A percentile compares a stretch with the other conserved stretches of the same genome.
Conservation (phyloP, 192 early-diverging fungal species). For the Coemansia sp. region DNA sequence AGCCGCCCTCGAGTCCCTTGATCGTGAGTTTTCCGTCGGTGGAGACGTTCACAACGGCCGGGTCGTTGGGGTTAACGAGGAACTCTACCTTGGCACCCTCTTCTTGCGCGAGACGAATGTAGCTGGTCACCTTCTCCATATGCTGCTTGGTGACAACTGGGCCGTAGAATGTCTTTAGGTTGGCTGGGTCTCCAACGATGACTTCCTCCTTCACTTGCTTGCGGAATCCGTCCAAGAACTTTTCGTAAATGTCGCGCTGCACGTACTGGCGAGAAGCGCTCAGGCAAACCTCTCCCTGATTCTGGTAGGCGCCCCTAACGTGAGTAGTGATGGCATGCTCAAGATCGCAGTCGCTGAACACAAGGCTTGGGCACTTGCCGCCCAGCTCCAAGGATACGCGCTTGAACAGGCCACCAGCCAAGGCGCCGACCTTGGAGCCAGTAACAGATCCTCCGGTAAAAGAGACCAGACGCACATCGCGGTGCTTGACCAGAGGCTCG, state of each 20-base stretch:
- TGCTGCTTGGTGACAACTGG: slow-evolving; percentile 74
- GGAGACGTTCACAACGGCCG: slow-evolving; percentile 39
- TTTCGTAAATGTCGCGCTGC: slow-evolving; percentile 66
- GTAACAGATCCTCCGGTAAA: slow-evolving; percentile 80
- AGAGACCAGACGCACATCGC: slow-evolving; percentile 68
- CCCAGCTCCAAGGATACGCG: slow-evolving; percentile 83
- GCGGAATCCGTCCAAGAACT: slow-evolving; percentile 67
- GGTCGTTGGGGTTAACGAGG: slow-evolving; percentile 33
- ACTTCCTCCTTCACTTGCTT: slow-evolving; percentile 52
- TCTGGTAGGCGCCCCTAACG: slow-evolving; percentile 69
- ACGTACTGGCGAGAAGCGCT: slow-evolving; percentile 82
- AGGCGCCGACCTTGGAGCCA: slow-evolving; percentile 64
- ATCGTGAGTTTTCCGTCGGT: slow-evolving; percentile 42
- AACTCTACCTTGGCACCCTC: slow-evolving; percentile 66
- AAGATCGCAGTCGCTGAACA: slow-evolving; percentile 79
- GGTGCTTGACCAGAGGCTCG: slow-evolving; percentile 70
- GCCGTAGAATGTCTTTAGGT: slow-evolving; percentile 67
- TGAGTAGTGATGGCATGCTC: slow-evolving; percentile 71
- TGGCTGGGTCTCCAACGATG: slow-evolving; percentile 72
- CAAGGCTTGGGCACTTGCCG: slow-evolving; percentile 82
- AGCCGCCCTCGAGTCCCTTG: slow-evolving; percentile 66
- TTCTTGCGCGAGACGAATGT: slow-evolving; percentile 66
- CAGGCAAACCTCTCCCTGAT: slow-evolving; percentile 83
- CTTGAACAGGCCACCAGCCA: slow-evolving; percentile 70
- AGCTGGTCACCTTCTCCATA: slow-evolving; percentile 70